Base-by-base conservation (phyloP, 768 basidiomycete genomes). In the Thelephora ganbajun region DNA sequence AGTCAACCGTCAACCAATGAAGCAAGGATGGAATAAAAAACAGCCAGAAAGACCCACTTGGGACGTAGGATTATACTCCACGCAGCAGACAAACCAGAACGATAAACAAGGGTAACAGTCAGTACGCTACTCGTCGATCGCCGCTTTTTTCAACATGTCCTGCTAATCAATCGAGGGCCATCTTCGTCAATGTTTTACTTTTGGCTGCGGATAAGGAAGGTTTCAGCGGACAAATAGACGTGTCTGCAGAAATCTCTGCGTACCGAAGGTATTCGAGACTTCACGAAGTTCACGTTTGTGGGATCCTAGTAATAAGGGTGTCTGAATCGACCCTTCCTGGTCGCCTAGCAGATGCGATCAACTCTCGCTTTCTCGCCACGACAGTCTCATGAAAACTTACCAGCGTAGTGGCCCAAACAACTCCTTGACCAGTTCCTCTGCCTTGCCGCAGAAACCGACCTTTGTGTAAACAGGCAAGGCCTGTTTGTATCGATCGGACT, bases 341-440 rank as follows among this genome's bases (percentile, higher is more conserved):
- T 33, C 83, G 77, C 77, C 84, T 84, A 30, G 26, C 26, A 9
- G 9, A 30, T 4, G 9, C 26, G 26, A 30, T n/a, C 47, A 43
- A 51, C 50, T 50, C 19, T 22, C 43, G 47, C 18, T 14, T 51
- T 6, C 3, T 43, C 35, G 33, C 26, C 9, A 30, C n/a, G 49
- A 50, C 48, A 20, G 36, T n/a, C 37, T 7, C 11, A 7, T 34
- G 36, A 26, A 22, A 1, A 73, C 85, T 50, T 58, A 93, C 93
- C 80, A 84, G 64, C 87, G 94, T 35, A 92, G 66, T 0, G 92
- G 93, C 13, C 93, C 92, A 55, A 85, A 80, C 46, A 98, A 69
- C 53, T 97, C 96, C 62, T 76, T 83, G 44, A 94, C 75, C 48
- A 99, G 63, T 61, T 98, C 94, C 61, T 96, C 93, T n/a, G 80